phyloP scores from a whole-genome alignment of 2,329 filamentous ascomycete genomes.

The Arthrobotrys pseudoclavata region DNA sequence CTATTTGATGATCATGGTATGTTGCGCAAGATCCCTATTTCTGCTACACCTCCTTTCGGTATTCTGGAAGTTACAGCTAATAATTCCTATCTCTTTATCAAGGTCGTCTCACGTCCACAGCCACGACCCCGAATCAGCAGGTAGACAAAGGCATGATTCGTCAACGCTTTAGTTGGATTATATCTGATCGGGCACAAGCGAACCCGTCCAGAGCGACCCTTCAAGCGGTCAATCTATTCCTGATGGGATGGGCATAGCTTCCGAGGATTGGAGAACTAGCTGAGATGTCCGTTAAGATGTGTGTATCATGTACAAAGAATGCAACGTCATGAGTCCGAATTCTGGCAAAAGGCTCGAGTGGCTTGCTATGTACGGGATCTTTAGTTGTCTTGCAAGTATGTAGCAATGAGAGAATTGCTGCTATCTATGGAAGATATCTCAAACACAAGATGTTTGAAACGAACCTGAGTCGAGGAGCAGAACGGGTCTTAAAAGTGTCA shows the following conservation, averaged over 20 bases:
- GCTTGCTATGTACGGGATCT: not conserved
- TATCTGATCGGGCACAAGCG: conserved; percentile 80
- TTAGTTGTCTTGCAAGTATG: not conserved
- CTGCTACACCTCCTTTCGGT: not conserved
- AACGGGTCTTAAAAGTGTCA: conserved; percentile 32
- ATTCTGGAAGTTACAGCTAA: not conserved
- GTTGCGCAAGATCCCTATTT: conserved; percentile 61
- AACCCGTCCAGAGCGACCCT: conserved; percentile 88
- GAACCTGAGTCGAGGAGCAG: conserved; percentile 29
- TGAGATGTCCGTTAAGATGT: conserved; percentile 3
- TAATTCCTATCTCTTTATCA: conserved; percentile 40
- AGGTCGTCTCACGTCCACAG: conserved; percentile 33
- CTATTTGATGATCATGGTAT: conserved; percentile 77
- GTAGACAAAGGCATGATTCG: conserved; percentile 83
- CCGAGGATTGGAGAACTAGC: conserved; percentile 5
- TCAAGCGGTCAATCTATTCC: conserved; percentile 90
- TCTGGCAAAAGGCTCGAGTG: not conserved
- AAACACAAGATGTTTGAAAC: conserved; percentile 54
- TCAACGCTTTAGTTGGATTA: conserved; percentile 83
- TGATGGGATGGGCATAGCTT: conserved; percentile 71
- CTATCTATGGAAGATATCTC: conserved; percentile 42
- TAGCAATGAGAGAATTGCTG: conserved; percentile 4
- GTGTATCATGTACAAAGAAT: conserved; percentile 40
- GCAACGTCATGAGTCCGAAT: conserved; percentile 1
- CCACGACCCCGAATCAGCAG: conserved; percentile 22